Conservation (phyloP, 2,329 filamentous ascomycete genomes). For the Aspergillus sojae region DNA sequence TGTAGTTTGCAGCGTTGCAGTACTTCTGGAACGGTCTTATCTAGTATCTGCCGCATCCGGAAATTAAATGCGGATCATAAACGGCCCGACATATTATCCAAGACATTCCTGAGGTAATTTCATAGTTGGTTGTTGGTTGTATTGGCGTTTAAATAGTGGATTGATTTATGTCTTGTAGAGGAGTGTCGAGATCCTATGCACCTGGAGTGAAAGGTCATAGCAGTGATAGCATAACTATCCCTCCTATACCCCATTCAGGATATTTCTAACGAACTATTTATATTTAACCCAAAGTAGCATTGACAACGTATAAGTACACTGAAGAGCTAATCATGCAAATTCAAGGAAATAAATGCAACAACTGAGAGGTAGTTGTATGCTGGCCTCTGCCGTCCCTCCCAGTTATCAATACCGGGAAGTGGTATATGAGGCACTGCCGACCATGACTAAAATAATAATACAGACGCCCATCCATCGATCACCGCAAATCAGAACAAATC, state of each 20-base stretch:
- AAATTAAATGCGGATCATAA: slow-evolving; percentile 23
- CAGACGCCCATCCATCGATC: slow-evolving; percentile 19
- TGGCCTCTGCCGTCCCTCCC: not conserved
- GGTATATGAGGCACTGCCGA: slow-evolving; percentile 10
- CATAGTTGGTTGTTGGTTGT: not conserved
- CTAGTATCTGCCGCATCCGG: slow-evolving; percentile 22
- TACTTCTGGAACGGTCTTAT: slow-evolving; percentile 5
- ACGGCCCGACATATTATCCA: slow-evolving; percentile 15
- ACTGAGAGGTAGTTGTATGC: slow-evolving; percentile 6
- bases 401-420: slow-evolving; percentile 6
- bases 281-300: slow-evolving; percentile 20
- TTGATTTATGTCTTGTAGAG: not conserved
- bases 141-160: not conserved
- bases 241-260: not conserved
- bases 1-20: slow-evolving; percentile 5
- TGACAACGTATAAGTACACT: slow-evolving; percentile 39
- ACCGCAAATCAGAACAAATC: slow-evolving; percentile 10
- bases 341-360: slow-evolving; percentile 15
- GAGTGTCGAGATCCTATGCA: not conserved
- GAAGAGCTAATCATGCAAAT: slow-evolving; percentile 31
- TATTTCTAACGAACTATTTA: not conserved
- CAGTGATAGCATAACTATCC: not conserved
- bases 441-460: slow-evolving; percentile 24
- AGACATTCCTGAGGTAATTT: not conserved
- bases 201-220: not conserved